Percentiles rank a stretch among this genome's conserved stretches.
phyloP scores from a whole-genome alignment of 352 stramenopile genomes.

The Phytopythium helicoides region DNA sequence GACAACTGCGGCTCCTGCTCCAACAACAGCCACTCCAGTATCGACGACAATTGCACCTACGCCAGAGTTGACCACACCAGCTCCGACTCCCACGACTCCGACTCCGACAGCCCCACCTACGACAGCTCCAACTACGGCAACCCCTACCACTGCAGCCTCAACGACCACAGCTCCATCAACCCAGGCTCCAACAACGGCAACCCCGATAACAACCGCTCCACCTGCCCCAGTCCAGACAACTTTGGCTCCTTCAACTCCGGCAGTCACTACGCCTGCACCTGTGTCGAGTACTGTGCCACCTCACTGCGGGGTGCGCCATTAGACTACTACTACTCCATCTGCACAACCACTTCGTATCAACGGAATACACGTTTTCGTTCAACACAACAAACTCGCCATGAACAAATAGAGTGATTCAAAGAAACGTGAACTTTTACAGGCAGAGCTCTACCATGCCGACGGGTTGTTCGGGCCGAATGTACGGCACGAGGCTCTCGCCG shows the following conservation, averaged over 20 bases:
- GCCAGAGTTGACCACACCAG: background rate
- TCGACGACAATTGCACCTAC: conserved; percentile 8
- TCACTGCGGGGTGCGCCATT: background rate
- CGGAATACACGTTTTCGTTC: background rate
- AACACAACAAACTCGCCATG: background rate
- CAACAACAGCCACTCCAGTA: background rate
- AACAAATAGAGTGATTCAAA: background rate
- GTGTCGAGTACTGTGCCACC: background rate
- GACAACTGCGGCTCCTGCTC: background rate
- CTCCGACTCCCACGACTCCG: background rate
- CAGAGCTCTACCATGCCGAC: conserved; percentile 46
- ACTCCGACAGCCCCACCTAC: background rate
- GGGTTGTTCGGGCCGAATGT: conserved; percentile 53
- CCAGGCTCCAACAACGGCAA: background rate
- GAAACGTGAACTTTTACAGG: conserved; percentile 17
- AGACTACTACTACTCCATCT: background rate
- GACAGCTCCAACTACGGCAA: conserved; percentile 8
- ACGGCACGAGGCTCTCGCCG: conserved; percentile 73
- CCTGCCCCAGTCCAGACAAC: conserved; percentile 8
- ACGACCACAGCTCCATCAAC: conserved; percentile 3
- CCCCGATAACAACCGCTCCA: conserved; percentile 2
- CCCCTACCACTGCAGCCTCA: conserved; percentile 8
- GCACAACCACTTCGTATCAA: background rate
- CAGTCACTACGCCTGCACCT: background rate
- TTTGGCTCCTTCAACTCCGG: conserved; percentile 6